phyloP scores from a whole-genome alignment of 441 rosid species.

The Sinapis alba region DNA sequence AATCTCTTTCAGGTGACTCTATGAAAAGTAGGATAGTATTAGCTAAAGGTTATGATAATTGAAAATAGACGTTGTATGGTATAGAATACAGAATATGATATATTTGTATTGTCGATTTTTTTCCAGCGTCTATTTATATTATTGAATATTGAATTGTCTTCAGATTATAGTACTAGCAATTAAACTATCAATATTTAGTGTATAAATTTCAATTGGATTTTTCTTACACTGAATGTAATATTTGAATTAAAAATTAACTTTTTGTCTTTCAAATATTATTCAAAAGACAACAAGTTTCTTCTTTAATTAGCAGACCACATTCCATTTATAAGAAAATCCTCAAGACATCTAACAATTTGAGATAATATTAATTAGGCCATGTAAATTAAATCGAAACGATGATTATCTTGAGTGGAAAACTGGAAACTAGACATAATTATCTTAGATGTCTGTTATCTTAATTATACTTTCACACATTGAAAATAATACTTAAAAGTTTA shows the following conservation, averaged over 20 bases:
- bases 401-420: background rate
- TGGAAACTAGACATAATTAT: background rate
- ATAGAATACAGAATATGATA: background rate
- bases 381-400: background rate
- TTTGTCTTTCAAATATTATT: background rate
- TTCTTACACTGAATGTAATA: background rate
- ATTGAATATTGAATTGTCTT: background rate
- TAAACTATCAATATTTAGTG: background rate
- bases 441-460: constrained; percentile 6
- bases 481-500: background rate
- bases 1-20: constrained; percentile 18
- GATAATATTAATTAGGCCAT: background rate
- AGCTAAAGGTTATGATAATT: background rate
- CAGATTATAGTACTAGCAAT: background rate
- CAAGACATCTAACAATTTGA: background rate
- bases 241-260: background rate
- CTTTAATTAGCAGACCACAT: background rate
- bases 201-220: background rate
- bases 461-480: background rate
- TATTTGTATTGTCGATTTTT: background rate
- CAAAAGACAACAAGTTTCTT: background rate
- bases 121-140: background rate
- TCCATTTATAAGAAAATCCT: background rate
- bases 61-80: background rate
- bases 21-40: background rate